Percentiles rank a stretch among this genome's conserved stretches.
These are phyloP conservation scores for Hypoxylon cercidicola DNA, from an alignment of 495 filamentous ascomycete genomes.

Conservation along the genomic window DNA sequence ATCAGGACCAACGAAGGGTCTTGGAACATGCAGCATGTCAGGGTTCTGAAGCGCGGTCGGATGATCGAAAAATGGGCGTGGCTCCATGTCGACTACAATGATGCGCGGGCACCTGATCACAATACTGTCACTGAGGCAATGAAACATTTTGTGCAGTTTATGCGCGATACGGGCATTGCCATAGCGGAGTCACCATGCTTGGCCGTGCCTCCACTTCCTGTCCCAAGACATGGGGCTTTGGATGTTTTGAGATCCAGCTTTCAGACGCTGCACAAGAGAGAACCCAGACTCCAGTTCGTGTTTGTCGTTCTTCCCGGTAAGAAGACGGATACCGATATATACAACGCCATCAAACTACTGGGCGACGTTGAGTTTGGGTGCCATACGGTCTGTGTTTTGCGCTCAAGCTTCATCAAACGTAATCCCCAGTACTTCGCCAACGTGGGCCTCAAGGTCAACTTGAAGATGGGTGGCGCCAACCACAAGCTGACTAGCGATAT, in stretches of 20 bases:
- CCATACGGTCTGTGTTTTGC: slow-evolving; percentile 70
- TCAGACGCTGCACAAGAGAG: neutral
- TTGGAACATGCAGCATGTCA: slow-evolving; percentile 53
- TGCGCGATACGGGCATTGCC: slow-evolving; percentile 50
- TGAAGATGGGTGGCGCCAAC: slow-evolving; percentile 85
- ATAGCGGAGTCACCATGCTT: slow-evolving; percentile 31
- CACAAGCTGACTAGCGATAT: slow-evolving; percentile 65
- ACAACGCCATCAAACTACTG: slow-evolving; percentile 73
- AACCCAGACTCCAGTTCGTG: slow-evolving; percentile 59
- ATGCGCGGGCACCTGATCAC: neutral
- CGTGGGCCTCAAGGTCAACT: slow-evolving; percentile 82
- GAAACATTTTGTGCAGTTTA: slow-evolving; percentile 44
- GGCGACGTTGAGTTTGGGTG: slow-evolving; percentile 73
- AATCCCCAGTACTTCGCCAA: slow-evolving; percentile 72
- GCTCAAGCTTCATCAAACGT: slow-evolving; percentile 58
- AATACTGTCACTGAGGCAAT: slow-evolving; percentile 31
- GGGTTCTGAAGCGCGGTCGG: slow-evolving; percentile 45
- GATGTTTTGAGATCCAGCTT: slow-evolving; percentile 35
- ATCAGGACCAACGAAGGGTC: slow-evolving; percentile 41
- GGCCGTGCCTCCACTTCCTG: neutral
- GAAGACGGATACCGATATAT: slow-evolving; percentile 58
- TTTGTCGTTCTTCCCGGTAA: slow-evolving; percentile 69
- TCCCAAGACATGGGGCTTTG: neutral
- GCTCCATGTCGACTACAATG: slow-evolving; percentile 34
- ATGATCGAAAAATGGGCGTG: slow-evolving; percentile 50